Evolutionary conservation across 306 rosid genomes (phyloP).

Genomic region (Parietaria judaica): DNA sequence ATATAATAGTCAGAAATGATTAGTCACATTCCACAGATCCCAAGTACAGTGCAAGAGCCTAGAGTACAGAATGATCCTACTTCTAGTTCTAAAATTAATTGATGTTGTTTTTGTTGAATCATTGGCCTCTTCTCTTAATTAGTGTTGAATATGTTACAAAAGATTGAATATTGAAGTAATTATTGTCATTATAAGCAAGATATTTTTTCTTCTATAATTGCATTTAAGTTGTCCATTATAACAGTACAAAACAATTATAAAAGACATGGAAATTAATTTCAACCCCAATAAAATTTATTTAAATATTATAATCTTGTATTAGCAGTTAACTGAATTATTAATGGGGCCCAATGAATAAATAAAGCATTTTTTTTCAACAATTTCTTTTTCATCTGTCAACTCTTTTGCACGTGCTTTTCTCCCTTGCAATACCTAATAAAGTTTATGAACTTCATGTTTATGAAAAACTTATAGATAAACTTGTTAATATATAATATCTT

Average conservation of each 20-base stretch:
- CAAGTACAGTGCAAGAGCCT: not conserved
- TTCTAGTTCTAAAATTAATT: not conserved
- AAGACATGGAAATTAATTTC: too few relatives aligned
- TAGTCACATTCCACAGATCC: not conserved
- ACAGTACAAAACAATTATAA: too few relatives aligned
- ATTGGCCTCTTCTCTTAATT: too few relatives aligned
- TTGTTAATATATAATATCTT: too few relatives aligned
- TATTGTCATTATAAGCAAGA: not conserved
- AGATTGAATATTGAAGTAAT: not conserved
- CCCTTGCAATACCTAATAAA: not conserved
- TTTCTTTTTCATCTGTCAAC: not conserved
- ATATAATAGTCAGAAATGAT: not conserved
- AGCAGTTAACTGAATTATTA: constrained; percentile 1
- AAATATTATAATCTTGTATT: not conserved
- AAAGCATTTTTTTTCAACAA: not conserved
- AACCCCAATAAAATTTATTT: not conserved
- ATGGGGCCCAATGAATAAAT: not conserved
- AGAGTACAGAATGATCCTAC: not conserved
- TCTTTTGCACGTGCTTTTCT: not conserved
- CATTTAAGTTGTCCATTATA: too few relatives aligned
- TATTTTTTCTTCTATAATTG: not conserved
- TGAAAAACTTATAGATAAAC: too few relatives aligned
- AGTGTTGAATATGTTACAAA: not conserved
- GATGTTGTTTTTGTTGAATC: not conserved
- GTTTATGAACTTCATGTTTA: not conserved